Evolutionary conservation across 2,329 filamentous ascomycete genomes (phyloP), one percentile per base, ranked within the genome.

Genomic region (Neonectria neomacrospora): DNA sequence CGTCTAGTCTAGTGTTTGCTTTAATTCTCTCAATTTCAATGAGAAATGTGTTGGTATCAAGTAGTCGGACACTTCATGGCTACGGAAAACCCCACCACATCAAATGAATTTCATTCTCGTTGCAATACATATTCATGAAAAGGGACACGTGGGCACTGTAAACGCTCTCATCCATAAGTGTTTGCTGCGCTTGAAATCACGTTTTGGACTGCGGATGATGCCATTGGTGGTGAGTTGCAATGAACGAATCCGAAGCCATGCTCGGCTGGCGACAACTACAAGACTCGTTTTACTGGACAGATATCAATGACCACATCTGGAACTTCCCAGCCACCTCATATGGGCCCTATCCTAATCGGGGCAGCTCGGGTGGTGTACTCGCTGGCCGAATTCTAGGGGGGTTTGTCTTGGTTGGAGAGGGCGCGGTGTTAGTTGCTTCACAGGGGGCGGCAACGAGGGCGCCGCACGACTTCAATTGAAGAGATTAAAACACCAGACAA

Each of bases 21-120:
- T 26, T 26, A 26, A n/a, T n/a, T n/a, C n/a, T 26, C 6, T 41
- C 39, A 45, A 45, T 26, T 18, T 16, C 26, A 39, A 42, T 22
- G 28, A 10, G 12, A 44, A 5, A 3, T 16, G 5, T 16, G 26
- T 32, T 50, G 20, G 9, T 41, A 42, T 10, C 34, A 44, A 44
- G 44, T 50, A 50, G 32, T 18, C 23, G 30, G 16, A 26, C 11
- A 39, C 10, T 14, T 23, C 18, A 39, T 5, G 32, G 20, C 30
- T 32, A 26, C 11, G 30, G 14, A 23, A 48, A 37, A 18, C 28
- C 11, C 12, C 14, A 16, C 5, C 8, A 14, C 5, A 47, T 44
- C 3, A 41, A 57, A 57, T 57, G 54, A 57, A 50, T 28, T 57
- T 57, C 26, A 47, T 47, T n/a, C 12, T 45, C 14, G 22, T n/a